These are phyloP conservation scores for Trichoderma endophyticum DNA, from an alignment of 2,329 filamentous ascomycete genomes.

Conservation along the genomic window DNA sequence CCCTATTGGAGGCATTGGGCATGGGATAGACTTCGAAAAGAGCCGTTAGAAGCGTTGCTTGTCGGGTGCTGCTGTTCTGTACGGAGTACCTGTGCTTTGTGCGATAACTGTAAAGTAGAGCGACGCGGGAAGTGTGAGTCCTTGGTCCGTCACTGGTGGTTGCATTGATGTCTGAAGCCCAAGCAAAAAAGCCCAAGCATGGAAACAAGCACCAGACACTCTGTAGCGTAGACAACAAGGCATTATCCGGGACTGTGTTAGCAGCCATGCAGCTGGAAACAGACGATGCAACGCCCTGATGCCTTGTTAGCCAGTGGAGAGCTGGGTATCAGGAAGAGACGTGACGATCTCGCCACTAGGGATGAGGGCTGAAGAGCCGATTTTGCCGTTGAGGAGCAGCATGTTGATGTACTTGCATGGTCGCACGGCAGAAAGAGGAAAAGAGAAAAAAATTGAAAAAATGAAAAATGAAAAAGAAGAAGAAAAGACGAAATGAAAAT, in stretches of 20 bases:
- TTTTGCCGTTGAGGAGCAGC: slow-evolving; percentile 12
- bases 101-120: no score
- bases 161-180: neutral
- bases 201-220: neutral
- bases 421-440: neutral
- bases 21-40: neutral
- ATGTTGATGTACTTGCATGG: neutral
- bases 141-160: neutral
- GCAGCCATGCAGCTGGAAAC: neutral
- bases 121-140: neutral
- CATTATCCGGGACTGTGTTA: neutral
- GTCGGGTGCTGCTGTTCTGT: neutral
- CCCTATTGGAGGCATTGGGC: neutral
- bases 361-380: slow-evolving; percentile 11
- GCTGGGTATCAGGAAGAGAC: neutral
- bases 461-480: neutral
- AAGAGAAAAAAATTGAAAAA: neutral
- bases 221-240: neutral
- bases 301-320: slow-evolving; percentile 1
- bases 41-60: slow-evolving; percentile 13
- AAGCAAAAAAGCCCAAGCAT: neutral
- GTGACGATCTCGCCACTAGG: slow-evolving; percentile 11
- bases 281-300: neutral
- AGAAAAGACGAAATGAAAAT: neutral
- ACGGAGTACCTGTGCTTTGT: no score